Evolutionary conservation across 164 flowering plant species (phyloP).

Genomic region (Taxillus chinensis): DNA sequence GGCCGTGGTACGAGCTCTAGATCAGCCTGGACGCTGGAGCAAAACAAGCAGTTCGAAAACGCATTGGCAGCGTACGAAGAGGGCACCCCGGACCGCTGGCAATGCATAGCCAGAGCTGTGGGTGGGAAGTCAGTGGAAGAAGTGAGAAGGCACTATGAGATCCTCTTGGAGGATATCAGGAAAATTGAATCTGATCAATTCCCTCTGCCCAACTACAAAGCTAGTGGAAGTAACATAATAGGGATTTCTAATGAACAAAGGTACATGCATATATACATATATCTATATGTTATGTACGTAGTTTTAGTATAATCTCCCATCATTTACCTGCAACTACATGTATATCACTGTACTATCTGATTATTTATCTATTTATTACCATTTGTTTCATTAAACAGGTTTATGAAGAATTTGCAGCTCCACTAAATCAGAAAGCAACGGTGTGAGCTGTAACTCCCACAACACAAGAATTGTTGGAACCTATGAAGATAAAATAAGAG

Average conservation of each 20-base stretch:
- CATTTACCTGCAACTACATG: neutral
- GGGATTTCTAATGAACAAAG: conserved; percentile 20
- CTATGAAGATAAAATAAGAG: neutral
- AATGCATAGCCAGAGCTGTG: conserved; percentile 34
- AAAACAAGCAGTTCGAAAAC: conserved; percentile 47
- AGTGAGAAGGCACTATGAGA: conserved; percentile 46
- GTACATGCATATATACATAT: conserved; percentile 9
- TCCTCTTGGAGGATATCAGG: conserved; percentile 34
- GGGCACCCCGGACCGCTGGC: conserved; percentile 63
- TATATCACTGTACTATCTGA: neutral
- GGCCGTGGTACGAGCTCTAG: conserved; percentile 18
- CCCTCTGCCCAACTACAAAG: conserved; percentile 36
- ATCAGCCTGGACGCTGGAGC: conserved; percentile 34
- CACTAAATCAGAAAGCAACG: conserved; percentile 6
- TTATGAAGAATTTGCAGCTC: conserved; percentile 31
- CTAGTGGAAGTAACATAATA: conserved; percentile 13
- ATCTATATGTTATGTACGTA: neutral
- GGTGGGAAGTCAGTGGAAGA: conserved; percentile 49
- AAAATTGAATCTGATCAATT: conserved; percentile 35
- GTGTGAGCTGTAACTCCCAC: neutral
- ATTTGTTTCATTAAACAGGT: conserved; percentile 11
- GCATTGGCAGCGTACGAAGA: conserved; percentile 41
- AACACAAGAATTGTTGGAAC: neutral
- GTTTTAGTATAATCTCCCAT: neutral
- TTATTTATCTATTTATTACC: neutral